Evolutionary conservation across 345 rosid species (phyloP).

Genomic region (Euphorbia peplus): DNA sequence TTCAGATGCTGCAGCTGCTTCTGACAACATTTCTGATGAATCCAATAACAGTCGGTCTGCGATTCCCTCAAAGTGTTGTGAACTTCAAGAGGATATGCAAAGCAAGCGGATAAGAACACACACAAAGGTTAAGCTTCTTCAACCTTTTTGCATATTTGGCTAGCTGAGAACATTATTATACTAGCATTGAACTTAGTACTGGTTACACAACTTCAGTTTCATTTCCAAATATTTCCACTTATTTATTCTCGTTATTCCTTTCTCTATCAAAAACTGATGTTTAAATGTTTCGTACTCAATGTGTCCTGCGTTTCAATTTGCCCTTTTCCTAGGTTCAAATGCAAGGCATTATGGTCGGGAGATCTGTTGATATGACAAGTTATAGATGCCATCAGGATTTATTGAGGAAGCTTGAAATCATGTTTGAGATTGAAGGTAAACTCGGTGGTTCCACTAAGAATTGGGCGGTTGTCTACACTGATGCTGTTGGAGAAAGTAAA

Average conservation of each 20-base stretch:
- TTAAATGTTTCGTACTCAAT: too few species aligned
- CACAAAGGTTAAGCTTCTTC: constrained; percentile 54
- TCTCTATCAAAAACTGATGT: too few species aligned
- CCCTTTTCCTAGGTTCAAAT: constrained; percentile 63
- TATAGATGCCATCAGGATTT: constrained; percentile 64
- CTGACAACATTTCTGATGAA: constrained; percentile 66
- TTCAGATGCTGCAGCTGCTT: constrained; percentile 44
- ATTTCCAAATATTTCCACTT: too few species aligned
- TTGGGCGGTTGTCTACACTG: constrained; percentile 93
- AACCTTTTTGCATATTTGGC: background rate
- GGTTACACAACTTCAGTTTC: too few species aligned
- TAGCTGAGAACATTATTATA: background rate
- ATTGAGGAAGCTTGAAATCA: constrained; percentile 69
- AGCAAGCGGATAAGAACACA: constrained; percentile 87
- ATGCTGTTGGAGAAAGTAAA: constrained; percentile 93
- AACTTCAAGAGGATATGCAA: constrained; percentile 68
- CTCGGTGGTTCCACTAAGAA: constrained; percentile 61
- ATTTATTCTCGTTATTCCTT: too few species aligned
- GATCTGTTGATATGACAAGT: constrained; percentile 84
- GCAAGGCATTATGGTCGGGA: constrained; percentile 94
- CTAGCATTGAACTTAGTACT: background rate
- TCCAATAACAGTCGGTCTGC: constrained; percentile 48
- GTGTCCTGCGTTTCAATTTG: background rate
- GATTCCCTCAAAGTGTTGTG: constrained; percentile 59
- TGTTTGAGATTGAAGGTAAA: constrained; percentile 87